Conservation (phyloP, 2,329 filamentous ascomycete species). For the Aspergillus ochraceus region DNA sequence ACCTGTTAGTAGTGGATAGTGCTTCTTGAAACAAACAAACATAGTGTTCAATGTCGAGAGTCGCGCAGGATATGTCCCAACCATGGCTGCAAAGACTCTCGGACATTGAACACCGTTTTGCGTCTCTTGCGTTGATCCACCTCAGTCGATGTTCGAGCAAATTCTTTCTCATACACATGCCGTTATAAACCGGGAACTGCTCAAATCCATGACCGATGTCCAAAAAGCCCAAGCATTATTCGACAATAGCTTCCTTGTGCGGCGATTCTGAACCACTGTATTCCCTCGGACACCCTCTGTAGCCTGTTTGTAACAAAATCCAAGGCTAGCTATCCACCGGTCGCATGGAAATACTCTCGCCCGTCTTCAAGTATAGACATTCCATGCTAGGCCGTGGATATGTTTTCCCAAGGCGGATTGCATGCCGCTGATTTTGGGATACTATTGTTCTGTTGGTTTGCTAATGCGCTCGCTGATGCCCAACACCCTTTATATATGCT, state of each 20-base stretch:
- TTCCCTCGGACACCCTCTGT: slow-evolving; percentile 11
- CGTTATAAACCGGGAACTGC: not conserved
- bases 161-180: not conserved
- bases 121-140: not conserved
- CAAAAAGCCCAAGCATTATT: not conserved
- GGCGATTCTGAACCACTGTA: not conserved
- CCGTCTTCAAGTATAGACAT: not conserved
- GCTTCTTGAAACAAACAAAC: not conserved
- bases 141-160: not conserved
- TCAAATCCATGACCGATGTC: not conserved
- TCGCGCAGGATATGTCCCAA: not conserved
- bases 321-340: not conserved
- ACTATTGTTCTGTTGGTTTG: slow-evolving; percentile 43
- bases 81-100: not conserved
- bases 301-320: not conserved
- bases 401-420: not conserved
- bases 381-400: not conserved
- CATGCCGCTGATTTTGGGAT: not conserved
- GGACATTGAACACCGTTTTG: not conserved
- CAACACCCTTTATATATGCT: slow-evolving; percentile 24
- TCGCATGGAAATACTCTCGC: slow-evolving; percentile 4
- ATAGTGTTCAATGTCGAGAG: not conserved
- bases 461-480: slow-evolving; percentile 57
- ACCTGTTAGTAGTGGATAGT: slow-evolving; percentile 40
- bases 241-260: slow-evolving; percentile 1